Conservation (phyloP, 768 basidiomycete species). For the Naganishia onofrii region DNA sequence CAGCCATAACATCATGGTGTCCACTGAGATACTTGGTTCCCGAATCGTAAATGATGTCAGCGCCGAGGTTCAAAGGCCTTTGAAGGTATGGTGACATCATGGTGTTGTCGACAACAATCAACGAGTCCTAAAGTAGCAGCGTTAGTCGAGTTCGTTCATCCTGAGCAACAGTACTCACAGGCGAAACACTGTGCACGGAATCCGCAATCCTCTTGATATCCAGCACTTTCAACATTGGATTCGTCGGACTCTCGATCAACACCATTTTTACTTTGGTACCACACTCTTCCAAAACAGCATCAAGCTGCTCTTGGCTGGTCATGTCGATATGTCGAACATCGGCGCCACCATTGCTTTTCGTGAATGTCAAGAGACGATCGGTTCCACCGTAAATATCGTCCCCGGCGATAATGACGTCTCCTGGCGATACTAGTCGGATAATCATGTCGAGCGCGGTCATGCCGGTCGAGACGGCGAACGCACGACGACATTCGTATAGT, state of each 20-base stretch:
- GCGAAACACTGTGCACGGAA: conserved; percentile 64
- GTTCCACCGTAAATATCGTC: conserved; percentile 98
- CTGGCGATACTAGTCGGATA: conserved; percentile 86
- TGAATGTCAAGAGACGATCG: conserved; percentile 86
- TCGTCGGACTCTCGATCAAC: conserved; percentile 93
- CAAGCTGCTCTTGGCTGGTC: conserved; percentile 33
- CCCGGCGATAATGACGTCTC: conserved; percentile 91
- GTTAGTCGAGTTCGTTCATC: neutral
- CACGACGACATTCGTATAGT: conserved; percentile 86
- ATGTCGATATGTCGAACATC: conserved; percentile 91
- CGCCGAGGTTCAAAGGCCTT: conserved; percentile 89
- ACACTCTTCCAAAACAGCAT: conserved; percentile 23
- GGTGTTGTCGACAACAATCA: conserved; percentile 72
- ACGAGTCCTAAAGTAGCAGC: conserved; percentile 33
- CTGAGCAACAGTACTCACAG: conserved; percentile 25
- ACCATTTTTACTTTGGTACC: conserved; percentile 66
- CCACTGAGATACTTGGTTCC: conserved; percentile 97
- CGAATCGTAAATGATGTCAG: conserved; percentile 96
- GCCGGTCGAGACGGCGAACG: conserved; percentile 89
- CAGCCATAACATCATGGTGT: conserved; percentile 99
- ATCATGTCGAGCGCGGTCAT: conserved; percentile 98
- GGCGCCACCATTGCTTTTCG: conserved; percentile 81
- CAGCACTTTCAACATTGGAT: conserved; percentile 90
- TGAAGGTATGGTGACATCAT: conserved; percentile 99
- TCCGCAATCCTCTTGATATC: conserved; percentile 80